These are phyloP conservation scores for Meyerozyma sp. DNA, from an alignment of 1,139 yeast genomes.

Conservation along the genomic window DNA sequence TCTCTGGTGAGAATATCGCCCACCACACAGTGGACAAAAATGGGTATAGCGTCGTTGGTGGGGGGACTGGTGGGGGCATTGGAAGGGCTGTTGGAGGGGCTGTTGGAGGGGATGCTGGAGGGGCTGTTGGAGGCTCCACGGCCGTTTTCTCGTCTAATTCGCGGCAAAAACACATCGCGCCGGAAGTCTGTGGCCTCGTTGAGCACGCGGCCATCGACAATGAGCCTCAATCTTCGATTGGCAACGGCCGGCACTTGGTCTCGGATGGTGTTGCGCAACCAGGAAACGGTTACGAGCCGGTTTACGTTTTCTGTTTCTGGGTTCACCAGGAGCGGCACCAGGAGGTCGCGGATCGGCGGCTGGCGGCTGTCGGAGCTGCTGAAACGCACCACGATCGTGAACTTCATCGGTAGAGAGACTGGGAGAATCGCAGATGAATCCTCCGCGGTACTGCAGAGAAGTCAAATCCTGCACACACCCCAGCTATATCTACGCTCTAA, in stretches of 20 bases:
- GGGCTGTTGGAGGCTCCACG: too few relatives aligned
- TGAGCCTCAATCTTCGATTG: conserved; percentile 58
- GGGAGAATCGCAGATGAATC: too few relatives aligned
- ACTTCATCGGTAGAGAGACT: too few relatives aligned
- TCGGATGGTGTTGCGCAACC: conserved; percentile 28
- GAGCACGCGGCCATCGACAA: conserved; percentile 69
- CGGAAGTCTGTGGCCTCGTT: conserved; percentile 54
- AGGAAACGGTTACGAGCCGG: conserved; percentile 23
- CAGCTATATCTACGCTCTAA: too few relatives aligned
- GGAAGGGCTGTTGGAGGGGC: too few relatives aligned
- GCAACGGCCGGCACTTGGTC: conserved; percentile 18
- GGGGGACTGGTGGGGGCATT: too few relatives aligned
- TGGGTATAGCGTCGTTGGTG: conserved; percentile 4
- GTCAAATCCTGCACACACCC: too few relatives aligned
- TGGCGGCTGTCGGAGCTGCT: conserved; percentile 22
- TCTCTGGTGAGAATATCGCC: conserved; percentile 60
- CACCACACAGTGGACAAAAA: conserved; percentile 75
- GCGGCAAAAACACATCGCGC: conserved; percentile 40
- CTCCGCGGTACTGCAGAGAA: too few relatives aligned
- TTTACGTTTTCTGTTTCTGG: conserved; percentile 30
- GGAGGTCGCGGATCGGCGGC: conserved; percentile 21
- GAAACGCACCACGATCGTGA: conserved; percentile 24
- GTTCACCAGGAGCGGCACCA: conserved; percentile 25
- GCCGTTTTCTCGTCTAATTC: conserved; percentile 8
- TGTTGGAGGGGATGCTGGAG: too few relatives aligned